phyloP scores from a whole-genome alignment of 805 yeast species.

The Teunomyces aglyptinius region DNA sequence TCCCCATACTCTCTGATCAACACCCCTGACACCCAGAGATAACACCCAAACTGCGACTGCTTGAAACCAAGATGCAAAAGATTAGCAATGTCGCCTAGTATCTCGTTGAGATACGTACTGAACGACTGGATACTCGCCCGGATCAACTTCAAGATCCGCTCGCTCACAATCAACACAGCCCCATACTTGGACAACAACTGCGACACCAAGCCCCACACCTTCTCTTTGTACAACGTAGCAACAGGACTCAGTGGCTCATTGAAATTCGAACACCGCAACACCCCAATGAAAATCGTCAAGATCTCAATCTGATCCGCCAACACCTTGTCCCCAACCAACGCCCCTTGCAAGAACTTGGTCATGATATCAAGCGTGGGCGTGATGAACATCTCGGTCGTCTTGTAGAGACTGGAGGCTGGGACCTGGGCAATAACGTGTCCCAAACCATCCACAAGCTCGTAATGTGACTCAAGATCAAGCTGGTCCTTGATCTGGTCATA shows the following conservation, averaged over 20 bases:
- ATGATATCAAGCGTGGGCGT: constrained; percentile 56
- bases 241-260: constrained; percentile 45
- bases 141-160: constrained; percentile 67
- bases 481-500: constrained; percentile 53
- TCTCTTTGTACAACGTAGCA: constrained; percentile 51
- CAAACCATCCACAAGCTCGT: constrained; percentile 85
- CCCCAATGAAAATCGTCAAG: constrained; percentile 56
- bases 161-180: constrained; percentile 61
- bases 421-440: constrained; percentile 75
- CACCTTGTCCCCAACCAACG: constrained; percentile 4
- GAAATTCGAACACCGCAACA: constrained; percentile 49
- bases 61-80: constrained; percentile 70
- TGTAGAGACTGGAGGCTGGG: constrained; percentile 50
- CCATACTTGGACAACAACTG: constrained; percentile 55
- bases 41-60: constrained; percentile 71
- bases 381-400: constrained; percentile 60
- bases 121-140: constrained; percentile 64
- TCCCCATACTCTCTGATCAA: constrained; percentile 68
- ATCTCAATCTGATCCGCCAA: constrained; percentile 74
- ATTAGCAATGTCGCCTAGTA: constrained; percentile 63
- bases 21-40: constrained; percentile 86
- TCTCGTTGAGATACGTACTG: constrained; percentile 53
- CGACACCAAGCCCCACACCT: constrained; percentile 57
- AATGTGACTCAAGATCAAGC: constrained; percentile 65
- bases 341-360: constrained; percentile 12